These are phyloP conservation scores for Nephelium lappaceum DNA, from an alignment of 345 rosid genomes.

Conservation along the genomic window DNA sequence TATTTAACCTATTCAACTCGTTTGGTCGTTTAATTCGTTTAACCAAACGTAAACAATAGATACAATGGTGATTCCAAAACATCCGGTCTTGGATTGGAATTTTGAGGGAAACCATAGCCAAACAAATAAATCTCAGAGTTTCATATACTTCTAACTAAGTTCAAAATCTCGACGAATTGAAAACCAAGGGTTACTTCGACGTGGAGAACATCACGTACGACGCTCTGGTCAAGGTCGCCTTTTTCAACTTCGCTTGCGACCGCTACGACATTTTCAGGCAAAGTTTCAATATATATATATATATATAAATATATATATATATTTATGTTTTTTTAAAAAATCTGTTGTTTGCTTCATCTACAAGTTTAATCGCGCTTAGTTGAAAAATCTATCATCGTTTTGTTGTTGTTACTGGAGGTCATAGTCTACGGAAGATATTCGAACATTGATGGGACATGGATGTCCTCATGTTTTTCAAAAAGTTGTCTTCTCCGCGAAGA, in stretches of 20 bases:
- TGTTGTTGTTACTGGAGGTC: slow-evolving; percentile 46
- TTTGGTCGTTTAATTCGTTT: too few species aligned
- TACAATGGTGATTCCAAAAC: too few species aligned
- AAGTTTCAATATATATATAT: too few species aligned
- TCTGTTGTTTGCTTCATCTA: too few species aligned
- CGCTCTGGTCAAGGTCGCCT: slow-evolving; percentile 61
- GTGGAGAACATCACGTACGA: background rate
- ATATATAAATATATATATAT: too few species aligned
- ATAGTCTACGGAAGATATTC: slow-evolving; percentile 57
- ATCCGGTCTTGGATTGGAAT: too few species aligned
- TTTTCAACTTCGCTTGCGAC: slow-evolving; percentile 88
- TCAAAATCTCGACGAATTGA: slow-evolving; percentile 71
- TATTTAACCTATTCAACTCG: too few species aligned
- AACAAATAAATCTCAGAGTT: too few species aligned
- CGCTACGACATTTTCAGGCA: slow-evolving; percentile 77
- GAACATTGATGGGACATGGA: slow-evolving; percentile 69
- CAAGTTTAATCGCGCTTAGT: background rate
- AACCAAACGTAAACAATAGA: too few species aligned
- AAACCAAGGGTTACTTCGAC: slow-evolving; percentile 63
- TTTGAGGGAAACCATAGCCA: too few species aligned
- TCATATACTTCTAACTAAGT: too few species aligned
- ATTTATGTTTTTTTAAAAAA: too few species aligned
- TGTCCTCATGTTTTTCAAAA: slow-evolving; percentile 82
- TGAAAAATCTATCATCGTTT: background rate
- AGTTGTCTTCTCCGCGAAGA: slow-evolving; percentile 76